Conservation (phyloP, 2,329 filamentous ascomycete genomes). For the Ophiognomonia clavigignenti-juglandacearum region DNA sequence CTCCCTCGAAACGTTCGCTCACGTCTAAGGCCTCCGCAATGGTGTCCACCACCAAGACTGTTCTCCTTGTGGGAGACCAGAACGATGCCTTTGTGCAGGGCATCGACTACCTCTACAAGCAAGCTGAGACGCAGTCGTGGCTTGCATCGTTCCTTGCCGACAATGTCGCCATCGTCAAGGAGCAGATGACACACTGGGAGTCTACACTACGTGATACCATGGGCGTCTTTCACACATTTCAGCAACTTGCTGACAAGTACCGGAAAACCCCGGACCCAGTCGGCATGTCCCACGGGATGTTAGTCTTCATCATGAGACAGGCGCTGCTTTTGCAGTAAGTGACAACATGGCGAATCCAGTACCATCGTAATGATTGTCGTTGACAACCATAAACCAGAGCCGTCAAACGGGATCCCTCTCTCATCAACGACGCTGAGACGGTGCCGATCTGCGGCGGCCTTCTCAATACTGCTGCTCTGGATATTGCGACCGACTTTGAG, state of each 20-base stretch:
- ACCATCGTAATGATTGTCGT: too few relatives aligned
- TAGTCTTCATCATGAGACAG: constrained; percentile 13
- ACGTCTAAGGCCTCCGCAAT: constrained; percentile 1
- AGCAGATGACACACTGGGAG: constrained; percentile 13
- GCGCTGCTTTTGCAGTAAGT: constrained; percentile 7
- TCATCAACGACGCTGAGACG: constrained; percentile 6
- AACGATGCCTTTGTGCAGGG: constrained; percentile 11
- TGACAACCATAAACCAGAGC: not conserved
- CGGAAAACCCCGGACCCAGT: constrained; percentile 7
- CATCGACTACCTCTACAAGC: constrained; percentile 12
- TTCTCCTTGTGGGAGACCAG: constrained; percentile 12
- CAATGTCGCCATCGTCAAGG: constrained; percentile 11
- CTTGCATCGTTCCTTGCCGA: constrained; percentile 8
- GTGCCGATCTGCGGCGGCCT: constrained; percentile 10
- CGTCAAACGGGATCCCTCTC: constrained; percentile 6
- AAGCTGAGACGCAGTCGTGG: constrained; percentile 10
- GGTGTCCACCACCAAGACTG: constrained; percentile 11
- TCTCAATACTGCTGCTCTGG: constrained; percentile 9
- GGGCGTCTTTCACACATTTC: constrained; percentile 12
- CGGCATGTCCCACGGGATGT: constrained; percentile 11
- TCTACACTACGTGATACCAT: constrained; percentile 7
- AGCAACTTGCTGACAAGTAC: constrained; percentile 10
- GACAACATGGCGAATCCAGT: too few relatives aligned
- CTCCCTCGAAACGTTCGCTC: constrained; percentile 2
- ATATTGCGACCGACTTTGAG: constrained; percentile 6